Percentiles rank a stretch among this genome's conserved stretches.
These are phyloP conservation scores for Chimonanthus salicifolius DNA, from an alignment of 164 flowering plant genomes.

Conservation along the genomic window DNA sequence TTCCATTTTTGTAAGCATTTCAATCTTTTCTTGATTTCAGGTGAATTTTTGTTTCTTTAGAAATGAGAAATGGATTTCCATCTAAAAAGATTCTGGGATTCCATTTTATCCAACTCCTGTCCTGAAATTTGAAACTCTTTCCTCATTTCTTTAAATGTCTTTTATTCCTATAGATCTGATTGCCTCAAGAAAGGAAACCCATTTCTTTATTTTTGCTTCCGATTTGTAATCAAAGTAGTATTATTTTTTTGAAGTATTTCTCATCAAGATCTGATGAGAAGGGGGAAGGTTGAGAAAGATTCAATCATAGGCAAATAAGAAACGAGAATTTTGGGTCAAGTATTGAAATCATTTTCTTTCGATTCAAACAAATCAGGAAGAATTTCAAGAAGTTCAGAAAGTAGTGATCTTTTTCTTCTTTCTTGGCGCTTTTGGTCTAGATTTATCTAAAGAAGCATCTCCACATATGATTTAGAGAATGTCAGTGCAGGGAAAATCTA, in stretches of 20 bases:
- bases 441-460: too few relatives aligned
- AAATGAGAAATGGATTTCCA: background rate
- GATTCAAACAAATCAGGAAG: too few relatives aligned
- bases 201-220: background rate
- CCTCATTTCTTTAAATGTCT: background rate
- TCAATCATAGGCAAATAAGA: background rate
- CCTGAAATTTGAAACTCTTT: background rate
- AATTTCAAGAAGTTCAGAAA: too few relatives aligned
- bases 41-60: slow-evolving; percentile 1
- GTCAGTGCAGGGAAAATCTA: too few relatives aligned
- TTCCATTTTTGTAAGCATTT: background rate
- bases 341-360: too few relatives aligned
- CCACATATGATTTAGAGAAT: too few relatives aligned
- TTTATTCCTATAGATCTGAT: background rate
- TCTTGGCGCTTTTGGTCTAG: too few relatives aligned
- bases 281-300: background rate
- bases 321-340: too few relatives aligned
- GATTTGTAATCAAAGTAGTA: background rate
- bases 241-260: background rate
- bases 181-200: background rate
- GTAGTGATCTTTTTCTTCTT: too few relatives aligned
- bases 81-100: background rate
- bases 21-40: background rate
- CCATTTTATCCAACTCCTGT: too few relatives aligned
- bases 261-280: background rate